These are phyloP conservation scores for Musa schizocarpa DNA, from an alignment of 176 grass and related monocot species.

Conservation along the genomic window DNA sequence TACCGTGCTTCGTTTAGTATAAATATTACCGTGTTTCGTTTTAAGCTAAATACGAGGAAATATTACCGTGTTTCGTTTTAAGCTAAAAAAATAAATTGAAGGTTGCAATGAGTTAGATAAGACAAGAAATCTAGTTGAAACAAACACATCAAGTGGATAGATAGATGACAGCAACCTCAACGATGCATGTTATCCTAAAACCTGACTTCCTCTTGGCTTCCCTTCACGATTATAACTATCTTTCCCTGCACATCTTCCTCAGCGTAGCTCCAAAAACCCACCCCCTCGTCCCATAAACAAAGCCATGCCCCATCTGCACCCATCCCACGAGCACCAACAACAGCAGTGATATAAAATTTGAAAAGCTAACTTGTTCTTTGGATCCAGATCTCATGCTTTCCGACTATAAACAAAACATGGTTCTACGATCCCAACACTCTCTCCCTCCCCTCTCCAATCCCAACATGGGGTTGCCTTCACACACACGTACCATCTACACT, in stretches of 20 bases:
- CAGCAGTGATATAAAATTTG: not conserved
- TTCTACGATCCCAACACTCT: constrained; percentile 63
- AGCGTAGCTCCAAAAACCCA: not conserved
- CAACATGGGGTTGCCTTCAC: constrained; percentile 34
- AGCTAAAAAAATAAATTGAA: not conserved
- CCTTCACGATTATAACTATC: not conserved
- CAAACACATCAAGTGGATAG: not conserved
- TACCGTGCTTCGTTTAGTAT: too few species aligned
- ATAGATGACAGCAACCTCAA: not conserved
- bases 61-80: not conserved
- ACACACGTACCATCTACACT: not conserved
- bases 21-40: too few species aligned
- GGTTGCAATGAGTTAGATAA: not conserved
- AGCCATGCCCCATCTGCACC: not conserved
- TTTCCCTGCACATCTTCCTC: not conserved
- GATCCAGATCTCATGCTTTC: constrained; percentile 91
- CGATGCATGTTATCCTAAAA: not conserved
- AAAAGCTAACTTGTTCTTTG: constrained; percentile 7
- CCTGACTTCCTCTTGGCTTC: not conserved
- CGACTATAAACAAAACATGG: constrained; percentile 83
- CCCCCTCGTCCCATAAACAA: not conserved
- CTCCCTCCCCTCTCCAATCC: not conserved
- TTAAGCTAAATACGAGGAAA: too few species aligned
- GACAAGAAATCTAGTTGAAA: constrained; percentile 1
- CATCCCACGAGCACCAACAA: not conserved